Evolutionary conservation across 129 eudicot species (phyloP), one percentile per base, ranked within the genome.

Genomic region (Apium graveolens): DNA sequence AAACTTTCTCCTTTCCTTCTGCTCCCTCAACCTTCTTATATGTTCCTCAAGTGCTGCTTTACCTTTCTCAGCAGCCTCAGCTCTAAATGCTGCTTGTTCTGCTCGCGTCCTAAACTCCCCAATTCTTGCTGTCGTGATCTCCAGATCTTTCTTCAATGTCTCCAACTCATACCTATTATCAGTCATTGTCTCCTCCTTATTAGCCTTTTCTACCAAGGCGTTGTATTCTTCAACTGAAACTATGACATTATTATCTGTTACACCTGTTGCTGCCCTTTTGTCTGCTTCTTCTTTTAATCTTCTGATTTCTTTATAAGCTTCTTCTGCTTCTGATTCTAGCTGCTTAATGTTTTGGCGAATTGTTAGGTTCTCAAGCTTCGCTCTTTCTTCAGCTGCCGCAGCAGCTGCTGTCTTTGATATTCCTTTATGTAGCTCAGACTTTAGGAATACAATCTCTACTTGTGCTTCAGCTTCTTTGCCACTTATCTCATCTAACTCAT

Each of bases 41-140:
- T 84, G 79, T 44, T 86, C 94, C 84, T 89, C 94, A 31, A 91
- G 82, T 31, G 41, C 84, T 13, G 83, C 79, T 75, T 87, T 91
- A 12, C 76, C 89, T 78, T 68, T 77, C 86, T 91, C 97, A 12
- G 97, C 94, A 57, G 83, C 88, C 74, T 89, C 94, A 1, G 97
- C 94, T 18, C 97, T 78, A 77, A 87, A 87, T 41, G 80, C 80
- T 11, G 97, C 97, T 51, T 91, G 97, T 72, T 87, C 94, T 13
- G 88, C 88, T 71, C 92, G 70, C 51, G 91, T 78, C 89, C 97
- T 82, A 8, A 87, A 80, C 87, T 88, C 97, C 24, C 84, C 81
- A 31, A 91, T 82, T 78, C 79, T 86, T 31, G 80, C 65, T 46
- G 51, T 78, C 21, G 90, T 85, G 29, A 21, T 35, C 62, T 87